phyloP scores from a whole-genome alignment of 257 asterid species.

The Nicotiana noctiflora region DNA sequence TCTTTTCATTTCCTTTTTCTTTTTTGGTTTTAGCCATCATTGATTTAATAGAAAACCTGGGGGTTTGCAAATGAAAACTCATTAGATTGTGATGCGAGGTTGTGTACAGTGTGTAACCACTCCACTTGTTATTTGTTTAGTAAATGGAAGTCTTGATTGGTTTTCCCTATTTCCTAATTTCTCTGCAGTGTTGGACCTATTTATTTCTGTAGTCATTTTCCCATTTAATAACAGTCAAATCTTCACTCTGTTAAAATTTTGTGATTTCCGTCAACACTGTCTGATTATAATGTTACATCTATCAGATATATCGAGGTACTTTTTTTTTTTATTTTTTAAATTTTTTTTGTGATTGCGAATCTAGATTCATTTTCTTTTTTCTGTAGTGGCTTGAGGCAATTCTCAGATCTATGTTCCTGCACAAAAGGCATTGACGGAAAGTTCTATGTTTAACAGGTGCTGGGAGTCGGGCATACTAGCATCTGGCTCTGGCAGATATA shows the following conservation, averaged over 20 bases:
- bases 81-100: conserved; percentile 29
- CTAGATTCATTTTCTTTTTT: too few relatives aligned
- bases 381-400: too few relatives aligned
- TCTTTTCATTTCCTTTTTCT: background rate
- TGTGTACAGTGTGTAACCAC: conserved; percentile 60
- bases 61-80: conserved; percentile 32
- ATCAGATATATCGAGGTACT: background rate
- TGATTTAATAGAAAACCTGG: conserved; percentile 33
- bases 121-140: conserved; percentile 32
- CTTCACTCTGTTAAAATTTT: background rate
- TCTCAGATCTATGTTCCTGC: too few relatives aligned
- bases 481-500: too few relatives aligned
- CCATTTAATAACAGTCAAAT: background rate
- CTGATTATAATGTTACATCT: background rate
- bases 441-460: too few relatives aligned
- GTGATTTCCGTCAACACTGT: background rate
- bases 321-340: too few relatives aligned
- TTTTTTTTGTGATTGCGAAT: background rate
- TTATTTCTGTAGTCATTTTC: background rate
- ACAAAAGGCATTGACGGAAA: too few relatives aligned
- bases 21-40: conserved; percentile 5
- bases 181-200: background rate
- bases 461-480: too few relatives aligned
- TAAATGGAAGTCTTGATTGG: conserved; percentile 43
- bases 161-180: background rate